Conservation (phyloP, 139 green algal species). For the Chlamydomonas urium region DNA sequence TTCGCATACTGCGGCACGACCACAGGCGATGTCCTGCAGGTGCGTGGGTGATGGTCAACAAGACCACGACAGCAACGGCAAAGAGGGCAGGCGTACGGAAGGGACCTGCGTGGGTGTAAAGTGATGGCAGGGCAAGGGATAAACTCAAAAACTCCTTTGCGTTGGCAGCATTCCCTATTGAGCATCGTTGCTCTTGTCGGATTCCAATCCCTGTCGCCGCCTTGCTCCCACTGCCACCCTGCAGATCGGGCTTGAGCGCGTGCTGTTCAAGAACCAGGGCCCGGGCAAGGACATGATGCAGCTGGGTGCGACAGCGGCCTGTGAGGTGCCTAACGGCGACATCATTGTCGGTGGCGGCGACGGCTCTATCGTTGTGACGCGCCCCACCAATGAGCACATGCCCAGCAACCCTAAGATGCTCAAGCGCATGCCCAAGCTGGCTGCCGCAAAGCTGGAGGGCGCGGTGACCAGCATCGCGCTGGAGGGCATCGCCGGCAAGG, state of each 20-base stretch:
- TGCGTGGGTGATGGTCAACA: too few species aligned
- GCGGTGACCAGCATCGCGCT: conserved; percentile 58
- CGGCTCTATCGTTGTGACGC: conserved; percentile 38
- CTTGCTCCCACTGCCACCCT: too few species aligned
- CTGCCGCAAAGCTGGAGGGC: conserved; percentile 40
- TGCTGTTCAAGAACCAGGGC: conserved; percentile 65
- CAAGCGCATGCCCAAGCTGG: conserved; percentile 47
- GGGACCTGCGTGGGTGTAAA: too few species aligned
- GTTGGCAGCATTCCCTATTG: too few species aligned
- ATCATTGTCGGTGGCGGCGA: conserved; percentile 64
- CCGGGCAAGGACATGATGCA: conserved; percentile 54
- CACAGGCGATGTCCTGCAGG: conserved; percentile 74
- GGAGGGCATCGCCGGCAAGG: conserved; percentile 29
- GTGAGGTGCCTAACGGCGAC: conserved; percentile 37
- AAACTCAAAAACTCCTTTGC: too few species aligned
- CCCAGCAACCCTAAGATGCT: conserved; percentile 47
- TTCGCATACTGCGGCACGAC: conserved; percentile 70
- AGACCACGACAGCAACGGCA: too few species aligned
- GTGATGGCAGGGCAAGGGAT: too few species aligned
- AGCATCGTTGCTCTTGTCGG: too few species aligned
- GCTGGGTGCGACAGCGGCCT: conserved; percentile 39
- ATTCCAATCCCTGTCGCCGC: too few species aligned
- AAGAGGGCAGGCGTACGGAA: not conserved
- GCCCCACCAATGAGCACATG: conserved; percentile 27
- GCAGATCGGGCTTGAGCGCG: conserved; percentile 57